Evolutionary conservation across 2,329 filamentous ascomycete genomes (phyloP).

Genomic region (Didymella glomerata): DNA sequence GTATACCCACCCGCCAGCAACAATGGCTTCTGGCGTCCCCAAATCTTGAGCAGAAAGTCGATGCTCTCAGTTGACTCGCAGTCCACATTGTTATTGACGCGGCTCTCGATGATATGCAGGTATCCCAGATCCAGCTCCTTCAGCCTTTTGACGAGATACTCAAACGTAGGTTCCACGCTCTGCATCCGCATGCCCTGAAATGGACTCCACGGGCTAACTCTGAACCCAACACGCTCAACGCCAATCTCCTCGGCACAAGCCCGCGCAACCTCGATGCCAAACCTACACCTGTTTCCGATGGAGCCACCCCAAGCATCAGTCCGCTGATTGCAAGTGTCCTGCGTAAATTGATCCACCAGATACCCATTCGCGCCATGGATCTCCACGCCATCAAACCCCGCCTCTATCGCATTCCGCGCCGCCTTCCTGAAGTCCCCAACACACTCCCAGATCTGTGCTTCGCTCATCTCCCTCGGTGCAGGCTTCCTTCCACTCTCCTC

Average conservation of each 20-base stretch:
- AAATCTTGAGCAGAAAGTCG: conserved; percentile 28
- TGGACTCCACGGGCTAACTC: conserved; percentile 66
- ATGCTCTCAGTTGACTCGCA: conserved; percentile 32
- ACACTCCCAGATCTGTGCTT: conserved; percentile 49
- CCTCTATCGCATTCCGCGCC: conserved; percentile 55
- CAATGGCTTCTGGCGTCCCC: conserved; percentile 32
- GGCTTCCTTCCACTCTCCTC: conserved; percentile 25
- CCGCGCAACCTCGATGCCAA: conserved; percentile 62
- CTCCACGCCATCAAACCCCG: conserved; percentile 69
- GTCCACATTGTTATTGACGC: conserved; percentile 57
- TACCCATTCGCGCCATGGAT: conserved; percentile 69
- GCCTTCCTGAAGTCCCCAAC: conserved; percentile 51
- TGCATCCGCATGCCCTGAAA: conserved; percentile 71
- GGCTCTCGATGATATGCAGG: conserved; percentile 63
- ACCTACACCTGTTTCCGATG: conserved; percentile 60
- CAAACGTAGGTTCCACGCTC: conserved; percentile 69
- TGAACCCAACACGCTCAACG: conserved; percentile 63
- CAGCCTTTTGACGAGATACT: conserved; percentile 61
- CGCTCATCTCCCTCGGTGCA: conserved; percentile 37
- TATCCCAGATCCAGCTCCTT: conserved; percentile 61
- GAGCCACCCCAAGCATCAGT: conserved; percentile 58
- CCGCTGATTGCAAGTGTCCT: conserved; percentile 63
- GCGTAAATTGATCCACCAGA: conserved; percentile 71
- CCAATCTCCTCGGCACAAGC: conserved; percentile 62
- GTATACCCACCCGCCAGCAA: conserved; percentile 52